phyloP scores from a whole-genome alignment of 2,329 filamentous ascomycete genomes.

The Coleophoma eucalyptorum region DNA sequence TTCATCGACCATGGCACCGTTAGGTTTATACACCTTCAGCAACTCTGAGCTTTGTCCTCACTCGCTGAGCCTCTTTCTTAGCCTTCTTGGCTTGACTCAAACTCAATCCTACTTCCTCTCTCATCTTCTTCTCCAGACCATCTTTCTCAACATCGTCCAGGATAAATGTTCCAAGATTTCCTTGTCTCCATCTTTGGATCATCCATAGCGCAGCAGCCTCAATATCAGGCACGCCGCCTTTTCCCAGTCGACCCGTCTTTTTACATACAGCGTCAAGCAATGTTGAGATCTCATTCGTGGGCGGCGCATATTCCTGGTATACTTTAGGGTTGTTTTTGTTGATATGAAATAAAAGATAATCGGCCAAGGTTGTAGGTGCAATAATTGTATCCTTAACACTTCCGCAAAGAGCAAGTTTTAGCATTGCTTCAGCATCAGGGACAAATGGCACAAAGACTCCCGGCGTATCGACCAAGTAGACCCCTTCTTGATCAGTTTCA shows the following conservation, averaged over 20 bases:
- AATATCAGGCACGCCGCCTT: slow-evolving; percentile 66
- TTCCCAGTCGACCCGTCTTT: slow-evolving; percentile 71
- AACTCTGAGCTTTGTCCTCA: slow-evolving; percentile 24
- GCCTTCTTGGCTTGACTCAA: slow-evolving; percentile 66
- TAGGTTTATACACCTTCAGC: background rate
- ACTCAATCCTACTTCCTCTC: slow-evolving; percentile 49
- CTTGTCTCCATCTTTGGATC: slow-evolving; percentile 77
- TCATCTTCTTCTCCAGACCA: slow-evolving; percentile 47
- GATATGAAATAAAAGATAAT: slow-evolving; percentile 84
- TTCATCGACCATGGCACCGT: too few species aligned
- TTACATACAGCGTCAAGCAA: slow-evolving; percentile 69
- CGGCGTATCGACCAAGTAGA: slow-evolving; percentile 88
- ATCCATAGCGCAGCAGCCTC: slow-evolving; percentile 76
- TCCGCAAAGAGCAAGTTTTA: slow-evolving; percentile 89
- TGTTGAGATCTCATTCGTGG: slow-evolving; percentile 80
- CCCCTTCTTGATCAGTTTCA: slow-evolving; percentile 38
- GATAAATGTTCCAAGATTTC: slow-evolving; percentile 70
- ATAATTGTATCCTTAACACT: slow-evolving; percentile 89
- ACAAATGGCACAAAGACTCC: slow-evolving; percentile 96
- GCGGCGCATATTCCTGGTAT: slow-evolving; percentile 49
- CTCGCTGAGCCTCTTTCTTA: slow-evolving; percentile 55
- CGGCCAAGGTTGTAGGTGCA: slow-evolving; percentile 71
- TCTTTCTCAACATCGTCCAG: slow-evolving; percentile 71
- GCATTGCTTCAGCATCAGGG: slow-evolving; percentile 78
- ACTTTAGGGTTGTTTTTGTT: slow-evolving; percentile 45